A percentile compares a stretch with the other conserved stretches of the same genome.
Evolutionary conservation across 805 yeast genomes (phyloP).

Genomic region (Suhomyces tanzawaensis): DNA sequence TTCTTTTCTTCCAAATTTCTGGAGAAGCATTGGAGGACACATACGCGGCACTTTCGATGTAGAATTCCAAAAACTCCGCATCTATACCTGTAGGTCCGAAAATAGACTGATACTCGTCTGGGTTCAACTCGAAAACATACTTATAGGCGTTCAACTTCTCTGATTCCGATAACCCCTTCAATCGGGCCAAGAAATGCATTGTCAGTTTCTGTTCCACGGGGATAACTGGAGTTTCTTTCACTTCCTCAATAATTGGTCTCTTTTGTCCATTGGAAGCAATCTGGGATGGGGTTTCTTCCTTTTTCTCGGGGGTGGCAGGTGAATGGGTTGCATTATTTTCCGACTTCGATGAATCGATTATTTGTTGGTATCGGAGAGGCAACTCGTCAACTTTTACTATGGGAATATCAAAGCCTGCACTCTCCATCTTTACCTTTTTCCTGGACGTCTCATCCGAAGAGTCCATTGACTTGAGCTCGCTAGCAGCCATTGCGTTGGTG

Average conservation of each 20-base stretch:
- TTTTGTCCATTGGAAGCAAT: neutral
- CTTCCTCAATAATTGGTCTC: neutral
- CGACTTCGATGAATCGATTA: neutral
- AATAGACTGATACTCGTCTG: slow-evolving; percentile 22
- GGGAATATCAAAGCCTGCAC: slow-evolving; percentile 20
- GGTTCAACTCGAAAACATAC: slow-evolving; percentile 32
- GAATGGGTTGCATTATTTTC: neutral
- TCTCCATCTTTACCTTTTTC: slow-evolving; percentile 10
- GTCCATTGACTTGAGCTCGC: slow-evolving; percentile 28
- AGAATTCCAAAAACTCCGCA: slow-evolving; percentile 45
- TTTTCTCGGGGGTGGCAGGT: neutral
- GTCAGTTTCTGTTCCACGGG: slow-evolving; percentile 21
- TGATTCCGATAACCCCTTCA: slow-evolving; percentile 25
- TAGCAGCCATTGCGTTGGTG: slow-evolving; percentile 34
- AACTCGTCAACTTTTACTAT: slow-evolving; percentile 42
- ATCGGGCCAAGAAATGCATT: slow-evolving; percentile 22
- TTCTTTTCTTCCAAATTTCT: slow-evolving; percentile 14
- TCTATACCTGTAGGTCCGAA: slow-evolving; percentile 50
- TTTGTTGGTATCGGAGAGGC: slow-evolving; percentile 32
- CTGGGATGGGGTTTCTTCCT: neutral
- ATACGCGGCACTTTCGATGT: slow-evolving; percentile 39
- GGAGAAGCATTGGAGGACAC: slow-evolving; percentile 11
- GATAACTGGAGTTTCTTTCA: neutral
- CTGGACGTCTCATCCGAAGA: slow-evolving; percentile 6
- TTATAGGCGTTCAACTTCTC: slow-evolving; percentile 30